Conservation (phyloP, 2,329 filamentous ascomycete genomes). For the Fusarium sororula region DNA sequence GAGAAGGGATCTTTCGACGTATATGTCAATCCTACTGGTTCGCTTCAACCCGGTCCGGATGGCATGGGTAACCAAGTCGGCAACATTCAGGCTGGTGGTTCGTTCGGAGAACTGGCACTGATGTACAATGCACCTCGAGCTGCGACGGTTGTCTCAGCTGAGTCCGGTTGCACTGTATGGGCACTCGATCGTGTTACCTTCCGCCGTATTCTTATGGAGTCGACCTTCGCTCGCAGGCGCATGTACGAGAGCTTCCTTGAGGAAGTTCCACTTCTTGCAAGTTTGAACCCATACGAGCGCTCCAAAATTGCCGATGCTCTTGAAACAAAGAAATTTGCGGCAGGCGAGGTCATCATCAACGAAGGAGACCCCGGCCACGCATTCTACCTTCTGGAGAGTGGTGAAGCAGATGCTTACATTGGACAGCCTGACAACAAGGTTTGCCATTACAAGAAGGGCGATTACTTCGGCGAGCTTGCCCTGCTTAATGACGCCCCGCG, state of each 20-base stretch:
- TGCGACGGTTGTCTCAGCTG: slow-evolving; percentile 88
- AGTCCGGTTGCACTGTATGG: slow-evolving; percentile 85
- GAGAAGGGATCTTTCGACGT: slow-evolving; percentile 92
- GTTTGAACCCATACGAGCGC: slow-evolving; percentile 89
- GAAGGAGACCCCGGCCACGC: slow-evolving; percentile 92
- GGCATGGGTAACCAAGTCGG: slow-evolving; percentile 87
- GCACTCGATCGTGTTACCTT: slow-evolving; percentile 95
- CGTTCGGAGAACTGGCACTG: slow-evolving; percentile 94
- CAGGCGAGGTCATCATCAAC: slow-evolving; percentile 84
- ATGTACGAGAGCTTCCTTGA: slow-evolving; percentile 98
- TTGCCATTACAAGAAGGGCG: slow-evolving; percentile 86
- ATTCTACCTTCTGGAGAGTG: slow-evolving; percentile 90
- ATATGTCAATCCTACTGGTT: slow-evolving; percentile 82
- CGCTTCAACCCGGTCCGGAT: slow-evolving; percentile 79
- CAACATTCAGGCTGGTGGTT: slow-evolving; percentile 85
- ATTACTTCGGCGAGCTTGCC: slow-evolving; percentile 97
- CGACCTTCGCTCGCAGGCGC: slow-evolving; percentile 91
- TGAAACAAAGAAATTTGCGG: slow-evolving; percentile 85
- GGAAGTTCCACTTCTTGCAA: slow-evolving; percentile 86
- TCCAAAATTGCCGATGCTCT: slow-evolving; percentile 97
- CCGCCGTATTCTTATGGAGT: slow-evolving; percentile 97
- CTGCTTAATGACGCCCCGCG: slow-evolving; percentile 92
- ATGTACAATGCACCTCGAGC: slow-evolving; percentile 99
- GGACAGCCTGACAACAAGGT: slow-evolving; percentile 75
- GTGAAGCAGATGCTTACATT: slow-evolving; percentile 88